Base-by-base conservation (phyloP, 2,329 filamentous ascomycete genomes). In the Calonectria pseudoturangicola region DNA sequence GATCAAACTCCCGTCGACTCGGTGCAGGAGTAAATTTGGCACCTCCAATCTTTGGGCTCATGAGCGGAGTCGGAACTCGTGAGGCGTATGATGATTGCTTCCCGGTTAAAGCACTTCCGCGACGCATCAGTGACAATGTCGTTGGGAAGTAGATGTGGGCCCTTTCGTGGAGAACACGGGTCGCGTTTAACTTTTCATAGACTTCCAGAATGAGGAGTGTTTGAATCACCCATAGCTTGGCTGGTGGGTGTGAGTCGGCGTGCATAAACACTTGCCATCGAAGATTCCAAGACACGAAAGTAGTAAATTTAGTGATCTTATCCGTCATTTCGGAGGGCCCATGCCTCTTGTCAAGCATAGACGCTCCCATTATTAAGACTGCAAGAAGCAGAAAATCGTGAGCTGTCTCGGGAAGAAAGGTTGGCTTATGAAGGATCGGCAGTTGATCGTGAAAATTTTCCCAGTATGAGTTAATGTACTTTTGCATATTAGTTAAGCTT, bases 81-180 rank as follows among this genome's bases (percentile, higher is more conserved):
- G 79, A 80, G 2, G 77, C 76, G 39, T 80, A 79, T 4, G 77
- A 79, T 0, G 78, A 79, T 13, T 80, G 79, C 63, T 79, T 80
- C 2, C 78, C 79, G 0, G 79, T 80, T 2, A 80, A n/a, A 1
- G 79, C 79, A 28, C 79, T 80, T 51, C 79, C 79, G 65, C 79
- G 74, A 3, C 79, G 79, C 79, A 80, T 80, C 10, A 80, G 77
- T 4, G 79, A 80, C 0, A 80, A 58, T 1, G 79, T 80, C 2
- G 79, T 80, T 0, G 79, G 79, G 48, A 80, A 80, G 45, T 80
- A 80, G n/a, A 80, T 80, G 39, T 80, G 79, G n/a, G 79, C 76
- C 18, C 79, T 74, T 28, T 80, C 79, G 30, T 80, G 79, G 16
- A 80, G 79, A 27, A 79, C 75, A 8, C 79, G 63, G 1, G 79